Base-by-base conservation (phyloP, 371 early-diverging fungal genomes). In the Globomyces sp. region DNA sequence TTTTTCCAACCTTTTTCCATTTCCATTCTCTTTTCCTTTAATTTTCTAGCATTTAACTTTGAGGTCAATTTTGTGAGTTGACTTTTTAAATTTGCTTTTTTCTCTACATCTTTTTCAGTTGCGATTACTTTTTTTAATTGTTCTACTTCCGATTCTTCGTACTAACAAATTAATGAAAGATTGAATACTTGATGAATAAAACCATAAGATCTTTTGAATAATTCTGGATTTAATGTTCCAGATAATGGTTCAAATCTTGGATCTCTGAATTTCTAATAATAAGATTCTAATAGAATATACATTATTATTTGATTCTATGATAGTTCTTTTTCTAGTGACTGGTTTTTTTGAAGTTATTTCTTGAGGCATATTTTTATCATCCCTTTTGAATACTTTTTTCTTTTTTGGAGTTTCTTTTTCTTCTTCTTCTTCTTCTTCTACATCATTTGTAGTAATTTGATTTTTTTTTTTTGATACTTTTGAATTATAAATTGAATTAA, bases 161-260 rank as follows among this genome's bases (percentile, higher is more conserved):
- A 89, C 39, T 90, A 87, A 41, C 88, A 78, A 44, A 24, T 24
- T 24, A 24, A 24, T 24, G 24, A 24, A 24, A 24, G 24, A 24
- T 24, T 24, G 24, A 24, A 24, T 24, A 24, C 24, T 24, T 24
- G 24, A 24, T 24, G 24, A 24, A 95, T 63, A 72, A 94, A 95
- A 0, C 75, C 80, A 73, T 94, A 95, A 4, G 93, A 90, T 63
- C 89, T 87, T 68, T 91, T 86, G 71, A 91, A 95, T 43, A 94
- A 72, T 49, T 90, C 94, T 53, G 87, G 85, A 75, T 94, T 93
- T 57, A 90, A 80, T 46, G 87, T 80, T n/a, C 96, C 96, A 0
- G 89, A 85, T 44, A 90, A 68, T 47, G 82, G 84, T 74, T 94
- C 94, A 74, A 95, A 95, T 51, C 96, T 82, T 50, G 96, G 96